Evolutionary conservation across 345 rosid species (phyloP).

Genomic region (Rhodamnia argentea): DNA sequence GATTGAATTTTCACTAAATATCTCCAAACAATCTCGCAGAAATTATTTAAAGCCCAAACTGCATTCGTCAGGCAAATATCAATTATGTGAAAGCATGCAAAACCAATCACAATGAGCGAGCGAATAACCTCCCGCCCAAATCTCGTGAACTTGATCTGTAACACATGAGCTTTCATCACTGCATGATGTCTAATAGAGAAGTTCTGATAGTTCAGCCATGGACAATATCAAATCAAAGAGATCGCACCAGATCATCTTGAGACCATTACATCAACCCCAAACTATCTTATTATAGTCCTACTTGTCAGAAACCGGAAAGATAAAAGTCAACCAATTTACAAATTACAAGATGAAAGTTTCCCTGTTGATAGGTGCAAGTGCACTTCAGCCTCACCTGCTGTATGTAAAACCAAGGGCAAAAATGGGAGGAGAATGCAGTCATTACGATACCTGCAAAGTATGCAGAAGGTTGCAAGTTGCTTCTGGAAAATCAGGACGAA

Average conservation of each 20-base stretch:
- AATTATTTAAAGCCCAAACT: background rate
- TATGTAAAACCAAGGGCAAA: background rate
- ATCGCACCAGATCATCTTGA: background rate
- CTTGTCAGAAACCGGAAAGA: background rate
- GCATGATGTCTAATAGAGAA: background rate
- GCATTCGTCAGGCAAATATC: background rate
- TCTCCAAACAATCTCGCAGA: background rate
- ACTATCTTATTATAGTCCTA: background rate
- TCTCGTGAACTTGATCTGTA: background rate
- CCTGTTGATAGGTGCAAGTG: background rate
- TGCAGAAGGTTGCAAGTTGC: conserved; percentile 97
- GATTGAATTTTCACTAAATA: background rate
- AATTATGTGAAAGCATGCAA: background rate
- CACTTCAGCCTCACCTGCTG: background rate
- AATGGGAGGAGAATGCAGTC: background rate
- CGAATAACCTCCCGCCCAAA: background rate
- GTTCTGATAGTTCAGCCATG: background rate
- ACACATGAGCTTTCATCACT: background rate
- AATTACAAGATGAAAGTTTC: background rate
- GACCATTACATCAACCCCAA: background rate
- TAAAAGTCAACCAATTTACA: background rate
- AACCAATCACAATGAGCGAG: background rate
- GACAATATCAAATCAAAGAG: background rate
- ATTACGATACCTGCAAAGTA: conserved; percentile 61
- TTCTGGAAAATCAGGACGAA: conserved; percentile 94